These are phyloP conservation scores for Chrysoporthe puriensis DNA, from an alignment of 2,329 filamentous ascomycete species.

Conservation along the genomic window DNA sequence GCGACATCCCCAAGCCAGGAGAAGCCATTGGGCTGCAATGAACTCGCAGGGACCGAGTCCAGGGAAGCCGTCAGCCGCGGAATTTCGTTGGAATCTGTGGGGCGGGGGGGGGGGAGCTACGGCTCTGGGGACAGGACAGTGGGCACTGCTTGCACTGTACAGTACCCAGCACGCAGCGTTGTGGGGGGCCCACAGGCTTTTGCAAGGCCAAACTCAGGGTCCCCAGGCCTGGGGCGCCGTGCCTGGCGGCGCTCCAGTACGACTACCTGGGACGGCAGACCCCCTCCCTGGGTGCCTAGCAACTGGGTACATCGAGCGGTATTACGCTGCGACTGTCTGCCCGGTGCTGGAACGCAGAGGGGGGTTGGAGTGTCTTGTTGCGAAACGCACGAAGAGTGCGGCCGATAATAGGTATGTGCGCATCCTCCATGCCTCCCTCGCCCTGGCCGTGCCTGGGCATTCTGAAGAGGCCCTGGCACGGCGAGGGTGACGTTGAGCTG, in stretches of 20 bases:
- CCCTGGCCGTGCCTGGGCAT: background rate
- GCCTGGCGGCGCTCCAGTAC: background rate
- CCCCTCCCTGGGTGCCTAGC: background rate
- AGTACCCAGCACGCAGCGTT: background rate
- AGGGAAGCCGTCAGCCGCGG: slow-evolving; percentile 4
- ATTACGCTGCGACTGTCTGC: background rate
- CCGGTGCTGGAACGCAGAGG: background rate
- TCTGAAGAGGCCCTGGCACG: background rate
- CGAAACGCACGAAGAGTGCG: background rate
- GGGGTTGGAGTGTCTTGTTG: background rate
- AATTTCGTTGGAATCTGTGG: background rate
- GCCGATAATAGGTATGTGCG: background rate
- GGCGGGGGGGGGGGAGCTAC: background rate
- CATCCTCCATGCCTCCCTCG: background rate
- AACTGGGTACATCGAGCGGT: background rate
- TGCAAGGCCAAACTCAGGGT: background rate
- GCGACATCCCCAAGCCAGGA: background rate
- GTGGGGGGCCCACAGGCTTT: background rate
- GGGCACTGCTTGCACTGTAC: background rate
- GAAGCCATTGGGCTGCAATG: background rate
- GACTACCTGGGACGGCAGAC: background rate
- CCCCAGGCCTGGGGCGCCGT: background rate
- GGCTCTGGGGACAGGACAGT: background rate
- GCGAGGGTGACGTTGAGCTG: slow-evolving; percentile 9
- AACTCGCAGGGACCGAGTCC: background rate